Evolutionary conservation across 2,329 filamentous ascomycete genomes (phyloP).

Genomic region (Magnaporthiopsis rhizophila): DNA sequence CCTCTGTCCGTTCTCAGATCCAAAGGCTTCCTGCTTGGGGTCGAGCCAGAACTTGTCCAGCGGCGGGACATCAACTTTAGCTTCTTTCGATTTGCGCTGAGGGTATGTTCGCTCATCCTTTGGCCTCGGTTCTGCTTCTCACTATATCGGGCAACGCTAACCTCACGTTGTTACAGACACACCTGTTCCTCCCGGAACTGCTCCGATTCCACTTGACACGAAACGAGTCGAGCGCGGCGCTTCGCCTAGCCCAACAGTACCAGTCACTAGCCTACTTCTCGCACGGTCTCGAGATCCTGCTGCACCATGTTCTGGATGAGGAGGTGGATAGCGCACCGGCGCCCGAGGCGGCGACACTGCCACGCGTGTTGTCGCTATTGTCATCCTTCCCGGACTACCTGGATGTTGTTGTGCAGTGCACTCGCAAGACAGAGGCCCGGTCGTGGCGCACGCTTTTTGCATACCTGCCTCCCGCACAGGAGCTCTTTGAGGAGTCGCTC

Average conservation of each 20-base stretch:
- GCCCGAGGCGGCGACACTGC: constrained; percentile 56
- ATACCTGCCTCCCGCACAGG: constrained; percentile 81
- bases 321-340: constrained; percentile 64
- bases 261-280: constrained; percentile 84
- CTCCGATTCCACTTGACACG: constrained; percentile 70
- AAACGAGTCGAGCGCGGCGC: constrained; percentile 71
- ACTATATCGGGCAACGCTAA: neutral
- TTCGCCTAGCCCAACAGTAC: constrained; percentile 77
- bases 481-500: constrained; percentile 88
- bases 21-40: constrained; percentile 82
- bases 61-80: constrained; percentile 86
- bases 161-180: constrained; percentile 49
- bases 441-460: constrained; percentile 93
- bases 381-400: constrained; percentile 79
- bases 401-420: constrained; percentile 93
- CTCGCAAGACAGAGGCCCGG: constrained; percentile 89
- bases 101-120: constrained; percentile 47
- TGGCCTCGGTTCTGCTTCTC: neutral
- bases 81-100: constrained; percentile 77
- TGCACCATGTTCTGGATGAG: constrained; percentile 90
- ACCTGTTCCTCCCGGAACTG: constrained; percentile 85
- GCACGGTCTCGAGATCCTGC: constrained; percentile 82
- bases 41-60: constrained; percentile 91
- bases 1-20: constrained; percentile 80
- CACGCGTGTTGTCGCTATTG: constrained; percentile 53